These are phyloP conservation scores for Monsonia emarginata DNA, from an alignment of 441 rosid species.

Conservation along the genomic window DNA sequence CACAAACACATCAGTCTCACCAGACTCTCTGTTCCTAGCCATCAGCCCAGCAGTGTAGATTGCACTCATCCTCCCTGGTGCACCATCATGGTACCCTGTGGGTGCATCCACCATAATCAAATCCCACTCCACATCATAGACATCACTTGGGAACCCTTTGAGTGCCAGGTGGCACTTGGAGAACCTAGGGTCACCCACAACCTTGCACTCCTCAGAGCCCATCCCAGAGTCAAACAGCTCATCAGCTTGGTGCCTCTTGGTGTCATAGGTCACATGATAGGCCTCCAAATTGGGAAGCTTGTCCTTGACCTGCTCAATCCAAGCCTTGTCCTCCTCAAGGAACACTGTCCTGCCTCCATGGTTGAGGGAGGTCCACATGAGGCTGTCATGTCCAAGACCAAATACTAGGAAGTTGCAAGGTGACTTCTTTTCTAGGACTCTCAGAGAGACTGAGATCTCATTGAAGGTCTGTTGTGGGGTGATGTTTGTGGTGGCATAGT, in stretches of 20 bases:
- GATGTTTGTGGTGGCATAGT: constrained; percentile 61
- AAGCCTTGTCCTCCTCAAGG: constrained; percentile 71
- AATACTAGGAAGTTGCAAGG: constrained; percentile 89
- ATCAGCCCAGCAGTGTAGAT: constrained; percentile 64
- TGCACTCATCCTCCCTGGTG: constrained; percentile 69
- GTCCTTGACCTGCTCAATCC: constrained; percentile 63
- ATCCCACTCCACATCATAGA: constrained; percentile 58
- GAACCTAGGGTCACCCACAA: constrained; percentile 41
- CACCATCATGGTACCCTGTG: constrained; percentile 50
- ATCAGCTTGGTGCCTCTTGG: constrained; percentile 64
- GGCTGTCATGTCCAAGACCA: constrained; percentile 84
- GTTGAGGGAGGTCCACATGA: constrained; percentile 87
- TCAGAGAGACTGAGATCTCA: constrained; percentile 53
- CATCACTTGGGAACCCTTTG: constrained; percentile 49
- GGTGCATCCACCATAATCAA: constrained; percentile 73
- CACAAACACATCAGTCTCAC: constrained; percentile 61
- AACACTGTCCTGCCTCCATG: constrained; percentile 74
- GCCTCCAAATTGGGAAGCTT: constrained; percentile 63
- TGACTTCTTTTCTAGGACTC: constrained; percentile 48
- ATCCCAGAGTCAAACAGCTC: constrained; percentile 21
- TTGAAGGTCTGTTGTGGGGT: constrained; percentile 69
- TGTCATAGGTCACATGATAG: constrained; percentile 66
- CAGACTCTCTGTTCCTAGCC: constrained; percentile 53
- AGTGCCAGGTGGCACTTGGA: constrained; percentile 45
- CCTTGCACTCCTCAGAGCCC: constrained; percentile 31